Base-by-base conservation (phyloP, 2,329 filamentous ascomycete genomes). In the Salinomyces thailandicus region DNA sequence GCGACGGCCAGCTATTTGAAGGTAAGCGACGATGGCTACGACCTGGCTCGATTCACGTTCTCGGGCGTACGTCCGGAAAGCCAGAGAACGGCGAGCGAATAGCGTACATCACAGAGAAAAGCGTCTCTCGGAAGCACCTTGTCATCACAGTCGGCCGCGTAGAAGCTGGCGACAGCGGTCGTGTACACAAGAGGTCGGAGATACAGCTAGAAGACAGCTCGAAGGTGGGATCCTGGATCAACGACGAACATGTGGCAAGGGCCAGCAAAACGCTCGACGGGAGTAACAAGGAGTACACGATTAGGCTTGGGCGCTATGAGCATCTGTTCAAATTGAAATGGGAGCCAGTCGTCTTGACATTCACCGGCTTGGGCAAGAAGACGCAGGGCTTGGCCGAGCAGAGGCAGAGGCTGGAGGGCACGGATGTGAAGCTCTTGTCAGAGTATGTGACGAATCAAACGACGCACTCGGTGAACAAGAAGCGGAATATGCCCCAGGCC, bases 121-220 rank as follows among this genome's bases (percentile, higher is more conserved):
- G 80, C 1, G 83, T 98, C 33, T 98, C 91, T 19, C 73, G 89
- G 38, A 85, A 91, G 53, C 91, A 98, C 61, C 65, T 95, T 46
- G 79, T 79, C 19, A 78, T 98, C 34, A 71, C 77, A 28, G 76
- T 96, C 5, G 75, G 72, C 31, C 50, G 63, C 0, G 79, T 89
- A 24, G 62, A 67, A 27, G 63, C 77, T 11, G 79, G 76, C 32
- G 76, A 84, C 53, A 82, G 77, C 36, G 40, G 42, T 7, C 48
- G 38, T 3, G 63, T 81, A 11, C 69, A 74, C 39, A 71, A 68
- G 27, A 76, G 81, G 42, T 85, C 85, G 1, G 68, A 67, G 35
- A 61, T 96, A 37, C 81, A 71, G 3, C 68, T 96, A 38, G 79
- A 79, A 47, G 91, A 96, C 52, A 69, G 75, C n/a, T 91, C 86